Percentiles rank a stretch among this genome's conserved stretches.
Evolutionary conservation across 768 basidiomycete species (phyloP).

Genomic region (Lentinula edodes): DNA sequence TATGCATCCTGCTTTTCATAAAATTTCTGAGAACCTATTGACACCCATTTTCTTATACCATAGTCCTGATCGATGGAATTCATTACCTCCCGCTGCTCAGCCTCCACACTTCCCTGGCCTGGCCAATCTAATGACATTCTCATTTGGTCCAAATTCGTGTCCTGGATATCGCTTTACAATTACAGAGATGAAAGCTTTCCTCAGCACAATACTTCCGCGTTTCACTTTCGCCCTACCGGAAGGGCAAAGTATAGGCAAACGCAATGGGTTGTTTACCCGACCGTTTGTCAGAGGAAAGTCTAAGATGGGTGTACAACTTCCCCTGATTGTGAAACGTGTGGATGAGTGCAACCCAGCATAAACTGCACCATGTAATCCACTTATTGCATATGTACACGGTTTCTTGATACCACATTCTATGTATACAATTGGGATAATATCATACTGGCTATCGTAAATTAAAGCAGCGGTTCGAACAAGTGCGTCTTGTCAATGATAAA

Average conservation of each 20-base stretch:
- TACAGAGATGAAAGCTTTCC: conserved; percentile 45
- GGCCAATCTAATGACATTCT: conserved; percentile 48
- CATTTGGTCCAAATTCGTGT: conserved; percentile 45
- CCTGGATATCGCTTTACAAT: conserved; percentile 44
- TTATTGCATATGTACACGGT: too few species aligned
- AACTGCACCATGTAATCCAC: too few species aligned
- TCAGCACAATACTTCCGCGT: conserved; percentile 36
- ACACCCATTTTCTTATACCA: neutral
- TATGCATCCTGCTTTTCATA: conserved; percentile 21
- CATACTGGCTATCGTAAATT: neutral
- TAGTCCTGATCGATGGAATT: conserved; percentile 52
- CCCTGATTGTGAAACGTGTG: conserved; percentile 23
- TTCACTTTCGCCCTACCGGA: conserved; percentile 41
- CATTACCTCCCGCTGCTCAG: conserved; percentile 29
- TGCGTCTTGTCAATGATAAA: neutral
- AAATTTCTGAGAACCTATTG: conserved; percentile 5
- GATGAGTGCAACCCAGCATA: neutral
- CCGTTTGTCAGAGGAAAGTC: conserved; percentile 40
- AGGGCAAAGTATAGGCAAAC: conserved; percentile 36
- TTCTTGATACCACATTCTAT: neutral
- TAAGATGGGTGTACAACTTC: conserved; percentile 34
- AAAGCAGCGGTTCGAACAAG: neutral
- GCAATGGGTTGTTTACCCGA: conserved; percentile 42
- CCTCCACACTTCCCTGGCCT: conserved; percentile 39
- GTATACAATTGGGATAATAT: neutral